Evolutionary conservation across 495 filamentous ascomycete genomes (phyloP).

Genomic region (Hyaloscypha finlandica): DNA sequence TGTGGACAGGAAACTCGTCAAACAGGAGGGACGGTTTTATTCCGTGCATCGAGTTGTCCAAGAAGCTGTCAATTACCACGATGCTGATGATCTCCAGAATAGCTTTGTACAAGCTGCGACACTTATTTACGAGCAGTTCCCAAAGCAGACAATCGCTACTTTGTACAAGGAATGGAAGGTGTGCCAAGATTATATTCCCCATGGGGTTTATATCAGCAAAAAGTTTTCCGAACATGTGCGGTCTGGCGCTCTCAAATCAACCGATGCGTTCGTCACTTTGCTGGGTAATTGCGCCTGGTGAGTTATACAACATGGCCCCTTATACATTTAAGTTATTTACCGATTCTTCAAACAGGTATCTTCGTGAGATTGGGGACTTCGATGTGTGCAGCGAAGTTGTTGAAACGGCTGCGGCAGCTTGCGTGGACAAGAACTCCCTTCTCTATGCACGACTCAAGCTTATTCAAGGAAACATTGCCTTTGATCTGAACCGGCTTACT

Average conservation of each 20-base stretch:
- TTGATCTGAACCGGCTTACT: not conserved
- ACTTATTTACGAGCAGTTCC: constrained; percentile 24
- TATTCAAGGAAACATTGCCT: not conserved
- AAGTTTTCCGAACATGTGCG: constrained; percentile 3
- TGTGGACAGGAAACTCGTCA: constrained; percentile 18
- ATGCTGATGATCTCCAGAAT: constrained; percentile 20
- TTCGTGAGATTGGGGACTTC: constrained; percentile 8
- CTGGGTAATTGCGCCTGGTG: constrained; percentile 1
- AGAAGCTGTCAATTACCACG: constrained; percentile 17
- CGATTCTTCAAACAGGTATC: constrained; percentile 1
- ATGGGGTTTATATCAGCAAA: constrained; percentile 23
- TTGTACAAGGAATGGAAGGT: constrained; percentile 21
- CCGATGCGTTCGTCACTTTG: not conserved
- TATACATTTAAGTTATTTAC: not conserved
- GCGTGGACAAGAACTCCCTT: constrained; percentile 1
- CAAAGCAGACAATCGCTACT: constrained; percentile 6
- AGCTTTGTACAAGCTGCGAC: constrained; percentile 9
- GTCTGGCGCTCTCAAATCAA: not conserved
- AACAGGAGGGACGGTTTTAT: constrained; percentile 11
- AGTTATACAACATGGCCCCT: not conserved
- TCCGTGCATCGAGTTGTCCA: constrained; percentile 30
- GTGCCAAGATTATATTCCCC: constrained; percentile 23
- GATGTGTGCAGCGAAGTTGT: not conserved
- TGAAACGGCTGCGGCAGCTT: not conserved
- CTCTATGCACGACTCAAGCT: not conserved